Evolutionary conservation across 345 rosid genomes (phyloP).

Genomic region (Pelargonium nanum): DNA sequence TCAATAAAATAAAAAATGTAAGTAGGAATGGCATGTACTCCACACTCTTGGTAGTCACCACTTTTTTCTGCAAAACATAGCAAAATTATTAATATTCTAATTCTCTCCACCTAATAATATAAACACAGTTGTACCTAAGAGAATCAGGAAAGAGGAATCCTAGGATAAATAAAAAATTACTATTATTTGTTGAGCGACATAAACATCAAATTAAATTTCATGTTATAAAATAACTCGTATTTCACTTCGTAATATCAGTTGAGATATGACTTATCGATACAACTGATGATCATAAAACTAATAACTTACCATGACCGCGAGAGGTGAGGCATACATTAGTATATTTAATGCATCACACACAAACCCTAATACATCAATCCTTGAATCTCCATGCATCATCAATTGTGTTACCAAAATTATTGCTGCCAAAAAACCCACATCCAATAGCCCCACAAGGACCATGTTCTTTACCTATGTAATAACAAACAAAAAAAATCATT

Average conservation of each 20-base stretch:
- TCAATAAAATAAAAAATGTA: slow-evolving; percentile 33
- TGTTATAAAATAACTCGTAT: too few species aligned
- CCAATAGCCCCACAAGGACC: slow-evolving; percentile 29
- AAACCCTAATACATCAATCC: slow-evolving; percentile 43
- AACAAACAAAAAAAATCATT: not conserved
- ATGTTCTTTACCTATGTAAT: slow-evolving; percentile 25
- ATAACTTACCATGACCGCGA: slow-evolving; percentile 61
- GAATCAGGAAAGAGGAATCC: too few species aligned
- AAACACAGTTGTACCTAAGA: too few species aligned
- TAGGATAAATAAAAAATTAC: too few species aligned
- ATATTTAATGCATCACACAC: slow-evolving; percentile 47
- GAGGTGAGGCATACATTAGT: slow-evolving; percentile 64
- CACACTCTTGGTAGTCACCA: slow-evolving; percentile 41
- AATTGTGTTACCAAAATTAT: slow-evolving; percentile 31
- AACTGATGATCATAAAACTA: too few species aligned
- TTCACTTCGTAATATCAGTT: too few species aligned
- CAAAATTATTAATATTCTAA: not conserved
- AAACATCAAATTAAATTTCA: too few species aligned
- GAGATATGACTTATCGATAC: too few species aligned
- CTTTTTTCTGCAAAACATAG: slow-evolving; percentile 33
- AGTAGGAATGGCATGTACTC: slow-evolving; percentile 51
- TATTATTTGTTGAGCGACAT: too few species aligned
- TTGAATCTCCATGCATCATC: slow-evolving; percentile 26
- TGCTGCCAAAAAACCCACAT: slow-evolving; percentile 45
- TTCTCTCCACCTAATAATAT: too few species aligned